Conservation (phyloP, 2,329 filamentous ascomycete genomes). For the Diplodia scrobiculata region DNA sequence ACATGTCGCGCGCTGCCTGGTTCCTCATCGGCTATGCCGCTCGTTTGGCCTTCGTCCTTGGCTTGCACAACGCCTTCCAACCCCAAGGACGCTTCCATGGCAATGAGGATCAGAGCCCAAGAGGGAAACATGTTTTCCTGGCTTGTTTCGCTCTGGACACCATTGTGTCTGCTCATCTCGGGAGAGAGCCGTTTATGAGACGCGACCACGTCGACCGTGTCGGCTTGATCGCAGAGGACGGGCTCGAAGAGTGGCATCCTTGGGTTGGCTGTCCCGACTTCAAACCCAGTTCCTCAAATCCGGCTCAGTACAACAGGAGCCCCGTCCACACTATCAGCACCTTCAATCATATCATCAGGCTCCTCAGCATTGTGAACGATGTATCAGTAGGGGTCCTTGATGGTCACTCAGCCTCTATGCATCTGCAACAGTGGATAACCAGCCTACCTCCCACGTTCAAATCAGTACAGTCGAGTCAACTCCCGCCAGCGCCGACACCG, state of each 20-base stretch:
- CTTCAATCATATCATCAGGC: slow-evolving; percentile 54
- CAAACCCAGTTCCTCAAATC: slow-evolving; percentile 29
- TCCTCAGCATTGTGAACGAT: slow-evolving; percentile 36
- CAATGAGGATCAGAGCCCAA: slow-evolving; percentile 40
- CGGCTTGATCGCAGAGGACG: slow-evolving; percentile 62
- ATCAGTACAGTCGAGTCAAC: slow-evolving; percentile 19
- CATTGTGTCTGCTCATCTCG: slow-evolving; percentile 56
- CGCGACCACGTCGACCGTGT: slow-evolving; percentile 52
- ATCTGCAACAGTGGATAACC: slow-evolving; percentile 25
- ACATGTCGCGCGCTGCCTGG: slow-evolving; percentile 63
- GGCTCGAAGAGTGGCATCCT: slow-evolving; percentile 72
- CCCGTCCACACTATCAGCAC: slow-evolving; percentile 54
- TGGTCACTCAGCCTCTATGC: slow-evolving; percentile 15
- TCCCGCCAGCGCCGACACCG: slow-evolving; percentile 20
- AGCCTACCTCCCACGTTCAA: slow-evolving; percentile 25
- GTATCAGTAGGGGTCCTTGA: slow-evolving; percentile 20
- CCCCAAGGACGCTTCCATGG: background rate
- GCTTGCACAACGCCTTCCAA: slow-evolving; percentile 35
- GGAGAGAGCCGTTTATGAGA: slow-evolving; percentile 55
- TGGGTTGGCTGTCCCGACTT: slow-evolving; percentile 61
- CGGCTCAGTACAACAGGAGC: slow-evolving; percentile 29
- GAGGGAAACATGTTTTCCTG: slow-evolving; percentile 51
- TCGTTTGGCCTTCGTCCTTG: slow-evolving; percentile 50
- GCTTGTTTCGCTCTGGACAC: slow-evolving; percentile 67
- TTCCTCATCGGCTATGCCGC: slow-evolving; percentile 66